Percentiles rank a stretch among this genome's conserved stretches.
These are phyloP conservation scores for Teratosphaeria gauchensis DNA, from an alignment of 2,329 filamentous ascomycete species.

Conservation along the genomic window DNA sequence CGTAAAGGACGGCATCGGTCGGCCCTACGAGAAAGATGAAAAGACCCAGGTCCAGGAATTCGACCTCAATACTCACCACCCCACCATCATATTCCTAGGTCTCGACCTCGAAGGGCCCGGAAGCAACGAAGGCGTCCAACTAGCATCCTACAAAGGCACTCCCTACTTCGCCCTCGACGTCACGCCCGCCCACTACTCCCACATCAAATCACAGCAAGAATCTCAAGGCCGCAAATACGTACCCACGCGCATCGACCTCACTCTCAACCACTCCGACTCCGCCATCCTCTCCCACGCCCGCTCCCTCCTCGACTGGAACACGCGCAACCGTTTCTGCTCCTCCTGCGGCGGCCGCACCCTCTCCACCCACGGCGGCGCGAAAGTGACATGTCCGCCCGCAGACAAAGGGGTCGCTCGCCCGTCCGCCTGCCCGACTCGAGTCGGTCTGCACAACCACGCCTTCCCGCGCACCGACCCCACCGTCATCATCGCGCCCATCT, in stretches of 20 bases:
- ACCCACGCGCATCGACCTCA: neutral
- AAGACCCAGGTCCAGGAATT: neutral
- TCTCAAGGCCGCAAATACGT: neutral
- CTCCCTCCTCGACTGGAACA: neutral
- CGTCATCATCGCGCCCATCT: neutral
- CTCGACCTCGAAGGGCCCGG: neutral
- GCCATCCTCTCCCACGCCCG: neutral
- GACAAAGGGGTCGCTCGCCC: neutral
- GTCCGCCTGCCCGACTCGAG: neutral
- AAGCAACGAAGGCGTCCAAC: neutral
- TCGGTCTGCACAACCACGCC: neutral
- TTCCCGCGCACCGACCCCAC: neutral
- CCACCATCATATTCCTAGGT: neutral
- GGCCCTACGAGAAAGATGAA: neutral
- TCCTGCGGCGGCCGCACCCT: neutral
- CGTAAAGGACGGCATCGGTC: neutral
- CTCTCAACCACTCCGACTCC: neutral
- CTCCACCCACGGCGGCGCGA: neutral
- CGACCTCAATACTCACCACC: neutral
- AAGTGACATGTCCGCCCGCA: neutral
- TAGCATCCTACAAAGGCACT: neutral
- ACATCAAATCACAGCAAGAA: neutral
- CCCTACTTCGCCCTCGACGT: neutral
- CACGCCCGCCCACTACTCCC: constrained; percentile 14
- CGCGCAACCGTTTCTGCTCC: neutral